Evolutionary conservation across 257 asterid genomes (phyloP).

Genomic region (Phtheirospermum japonicum): DNA sequence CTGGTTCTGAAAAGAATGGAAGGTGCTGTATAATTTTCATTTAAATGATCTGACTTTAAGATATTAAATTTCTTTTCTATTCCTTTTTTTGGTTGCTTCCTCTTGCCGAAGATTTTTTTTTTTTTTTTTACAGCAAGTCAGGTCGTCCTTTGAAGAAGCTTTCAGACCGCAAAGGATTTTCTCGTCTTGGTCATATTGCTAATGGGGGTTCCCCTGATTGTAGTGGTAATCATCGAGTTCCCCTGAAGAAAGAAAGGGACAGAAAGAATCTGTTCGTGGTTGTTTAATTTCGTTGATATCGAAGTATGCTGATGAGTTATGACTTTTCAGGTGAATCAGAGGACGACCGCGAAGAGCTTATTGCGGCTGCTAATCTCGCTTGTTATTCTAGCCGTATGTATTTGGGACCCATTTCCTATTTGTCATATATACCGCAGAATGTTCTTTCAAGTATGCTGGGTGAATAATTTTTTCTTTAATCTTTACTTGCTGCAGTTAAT

Average conservation of each 20-base stretch:
- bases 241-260: neutral
- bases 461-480: conserved; percentile 7
- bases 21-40: conserved; percentile 48
- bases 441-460: conserved; percentile 19
- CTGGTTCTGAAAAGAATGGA: conserved; percentile 75
- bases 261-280: neutral
- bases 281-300: conserved; percentile 15
- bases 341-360: conserved; percentile 81
- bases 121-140: conserved; percentile 54
- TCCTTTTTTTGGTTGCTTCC: conserved; percentile 20
- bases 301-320: conserved; percentile 24
- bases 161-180: conserved; percentile 74
- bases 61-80: conserved; percentile 1
- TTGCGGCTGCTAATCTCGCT: conserved; percentile 69
- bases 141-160: conserved; percentile 86
- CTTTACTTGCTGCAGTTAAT: conserved; percentile 48
- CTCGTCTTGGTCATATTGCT: conserved; percentile 70
- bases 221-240: conserved; percentile 43
- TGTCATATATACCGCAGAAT: conserved; percentile 3
- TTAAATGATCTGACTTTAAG: conserved; percentile 23
- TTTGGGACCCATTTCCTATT: conserved; percentile 16
- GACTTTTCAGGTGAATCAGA: conserved; percentile 76
- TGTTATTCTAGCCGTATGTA: conserved; percentile 56
- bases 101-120: conserved; percentile 21
- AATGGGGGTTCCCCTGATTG: conserved; percentile 78